Evolutionary conservation across 306 rosid species (phyloP).

Genomic region (Quercus glauca): DNA sequence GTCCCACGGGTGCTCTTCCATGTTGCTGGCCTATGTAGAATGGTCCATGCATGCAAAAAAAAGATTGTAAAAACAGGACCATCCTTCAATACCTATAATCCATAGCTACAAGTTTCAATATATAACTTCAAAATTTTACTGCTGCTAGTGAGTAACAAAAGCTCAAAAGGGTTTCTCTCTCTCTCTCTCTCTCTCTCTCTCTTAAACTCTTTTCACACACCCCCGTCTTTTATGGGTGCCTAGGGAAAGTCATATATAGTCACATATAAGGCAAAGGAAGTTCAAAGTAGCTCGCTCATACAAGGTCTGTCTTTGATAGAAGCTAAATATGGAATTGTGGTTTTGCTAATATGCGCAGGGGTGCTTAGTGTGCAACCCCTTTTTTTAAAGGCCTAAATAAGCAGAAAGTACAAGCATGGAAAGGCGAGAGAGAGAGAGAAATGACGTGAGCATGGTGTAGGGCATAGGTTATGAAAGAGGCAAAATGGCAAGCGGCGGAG

Average conservation of each 20-base stretch:
- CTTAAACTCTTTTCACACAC: background rate
- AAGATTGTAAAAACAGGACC: conserved; percentile 32
- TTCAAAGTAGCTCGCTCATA: no score
- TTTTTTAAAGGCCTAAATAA: background rate
- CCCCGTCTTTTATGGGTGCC: conserved; percentile 47
- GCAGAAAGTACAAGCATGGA: conserved; percentile 7
- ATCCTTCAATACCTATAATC: conserved; percentile 22
- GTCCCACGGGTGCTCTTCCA: background rate
- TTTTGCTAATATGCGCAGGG: conserved; percentile 19
- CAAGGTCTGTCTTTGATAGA: background rate
- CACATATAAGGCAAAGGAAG: no score
- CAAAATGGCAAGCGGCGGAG: conserved; percentile 66
- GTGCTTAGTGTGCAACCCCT: conserved; percentile 26
- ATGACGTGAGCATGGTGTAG: conserved; percentile 39
- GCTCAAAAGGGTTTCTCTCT: background rate
- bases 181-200: background rate
- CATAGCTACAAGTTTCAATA: conserved; percentile 48
- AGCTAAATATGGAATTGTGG: background rate
- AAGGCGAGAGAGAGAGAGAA: background rate
- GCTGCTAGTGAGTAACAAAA: background rate
- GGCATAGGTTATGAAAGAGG: conserved; percentile 22
- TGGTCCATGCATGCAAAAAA: conserved; percentile 27
- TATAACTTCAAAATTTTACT: conserved; percentile 21
- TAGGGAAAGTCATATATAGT: background rate
- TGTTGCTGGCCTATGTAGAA: conserved; percentile 3